Percentiles rank a stretch among this genome's conserved stretches.
Evolutionary conservation across 2,329 filamentous ascomycete species (phyloP).

Genomic region (Hortaea werneckii): DNA sequence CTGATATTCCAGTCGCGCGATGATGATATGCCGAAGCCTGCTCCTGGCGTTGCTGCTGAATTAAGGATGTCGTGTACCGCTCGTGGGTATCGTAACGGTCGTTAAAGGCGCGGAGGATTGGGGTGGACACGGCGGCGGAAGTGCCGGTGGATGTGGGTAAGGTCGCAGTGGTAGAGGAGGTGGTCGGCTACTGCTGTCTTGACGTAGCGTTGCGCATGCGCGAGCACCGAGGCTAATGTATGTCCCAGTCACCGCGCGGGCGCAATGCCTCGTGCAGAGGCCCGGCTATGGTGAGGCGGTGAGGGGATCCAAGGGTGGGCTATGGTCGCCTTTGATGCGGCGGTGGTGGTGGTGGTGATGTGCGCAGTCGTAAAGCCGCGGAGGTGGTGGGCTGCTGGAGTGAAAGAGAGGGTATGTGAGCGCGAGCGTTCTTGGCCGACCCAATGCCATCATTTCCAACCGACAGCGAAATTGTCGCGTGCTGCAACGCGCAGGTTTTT

Average conservation of each 20-base stretch:
- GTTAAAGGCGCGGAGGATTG: slow-evolving; percentile 35
- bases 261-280: slow-evolving; percentile 1
- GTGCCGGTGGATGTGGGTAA: slow-evolving; percentile 1
- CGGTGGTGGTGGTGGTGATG: neutral
- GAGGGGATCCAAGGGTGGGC: neutral
- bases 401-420: slow-evolving; percentile 1
- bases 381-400: slow-evolving; percentile 1
- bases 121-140: slow-evolving; percentile 33
- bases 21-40: slow-evolving; percentile 25
- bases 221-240: neutral
- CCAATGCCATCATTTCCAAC: slow-evolving; percentile 2
- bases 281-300: slow-evolving; percentile 1
- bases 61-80: slow-evolving; percentile 41
- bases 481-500: slow-evolving; percentile 1
- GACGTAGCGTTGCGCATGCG: neutral
- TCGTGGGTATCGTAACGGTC: slow-evolving; percentile 46
- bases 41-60: slow-evolving; percentile 39
- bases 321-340: neutral
- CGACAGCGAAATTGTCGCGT: neutral
- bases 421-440: neutral
- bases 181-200: too few relatives aligned
- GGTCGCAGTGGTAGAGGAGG: neutral
- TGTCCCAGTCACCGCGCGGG: neutral
- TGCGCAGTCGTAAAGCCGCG: neutral
- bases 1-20: slow-evolving; percentile 14